Evolutionary conservation across 1,139 yeast species (phyloP), one percentile per base, ranked within the genome.

Genomic region (Kodamaea alishanica): DNA sequence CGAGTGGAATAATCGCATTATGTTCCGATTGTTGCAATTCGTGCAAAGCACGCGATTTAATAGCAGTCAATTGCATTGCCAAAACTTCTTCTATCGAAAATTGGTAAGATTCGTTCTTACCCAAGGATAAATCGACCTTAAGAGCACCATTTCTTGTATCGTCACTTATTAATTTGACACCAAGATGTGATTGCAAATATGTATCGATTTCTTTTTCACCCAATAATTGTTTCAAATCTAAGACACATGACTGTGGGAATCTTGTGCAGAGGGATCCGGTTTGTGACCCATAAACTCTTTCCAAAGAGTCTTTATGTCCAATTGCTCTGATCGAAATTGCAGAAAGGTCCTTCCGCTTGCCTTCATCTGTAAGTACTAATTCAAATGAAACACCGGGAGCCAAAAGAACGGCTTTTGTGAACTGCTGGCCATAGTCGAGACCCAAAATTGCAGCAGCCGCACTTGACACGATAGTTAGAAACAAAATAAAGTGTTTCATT

Each of bases 361-460:
- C 86, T 55, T 92, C 97, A 30, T 87, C 84, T 4, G 97, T 87
- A 44, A 92, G 67, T 8, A 92, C 84, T 35, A 92, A 75, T 54
- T 92, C 98, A 57, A 89, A 82, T 12, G 90, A 84, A 25, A 89
- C 79, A 7, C 90, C 88, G 0, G 97, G 97, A 0, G 97, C 96
- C 34, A 94, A 84, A 38, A 92, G 69, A 36, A 84, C 87, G 2
- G 96, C 88, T 59, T 94, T 92, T 28, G 92, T 79, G 67, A 73
- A 85, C 55, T 89, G 95, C 43, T 86, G 84, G 39, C 99, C 98
- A 56, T 77, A 83, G 60, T 92, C 99, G 33, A 92, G 70, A 24
- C 97, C 97, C 36, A 92, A 65, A 11, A 92, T 76, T 2, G 96
- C 95, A 6, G 77, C 76, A 2, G 58, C 47, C 7, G 43, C 52